Evolutionary conservation across 2,329 filamentous ascomycete species (phyloP), one percentile per base, ranked within the genome.

Genomic region (Bisporella sp.): DNA sequence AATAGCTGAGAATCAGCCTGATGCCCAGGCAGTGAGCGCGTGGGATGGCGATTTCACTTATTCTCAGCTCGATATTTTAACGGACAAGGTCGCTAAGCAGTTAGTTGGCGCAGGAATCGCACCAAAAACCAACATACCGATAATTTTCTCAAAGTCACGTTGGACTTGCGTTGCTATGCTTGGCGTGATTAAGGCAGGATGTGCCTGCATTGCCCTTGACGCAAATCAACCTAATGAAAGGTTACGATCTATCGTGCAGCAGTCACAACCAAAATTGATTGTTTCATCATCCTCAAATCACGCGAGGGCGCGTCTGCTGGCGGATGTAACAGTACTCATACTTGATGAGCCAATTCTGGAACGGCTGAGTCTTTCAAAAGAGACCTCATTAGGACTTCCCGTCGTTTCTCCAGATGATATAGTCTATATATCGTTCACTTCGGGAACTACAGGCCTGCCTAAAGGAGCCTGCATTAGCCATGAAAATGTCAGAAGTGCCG

Each of bases 141-240:
- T 59, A 12, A 51, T 44, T 35, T 59, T 59, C 40, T 57, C 59
- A 37, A 64, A 63, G 48, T 62, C 61, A 5, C 47, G 45, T 35
- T 63, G 57, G 51, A 53, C 57, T 33, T 49, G 62, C 32, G 54
- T 64, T 31, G 56, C 58, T 6, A 61, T 62, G 61, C 47, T 65
- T 28, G 57, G 50, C 42, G 55, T 65, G 4, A 43, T 63, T 31
- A 59, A 60, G 46, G 55, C 60, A 37, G 62, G 62, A 9, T 58
- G 54, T 28, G 60, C 56, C 3, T 66, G 59, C 31, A 59, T 67
- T 5, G 55, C 61, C 8, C 48, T 67, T 11, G 60, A 66, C 41
- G 30, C 29, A 12, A 11, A 42, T 21, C 40, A 42, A 8, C 40
- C 40, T 1, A 7, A 13, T 12, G 7, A 7, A 7, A 12, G 40